Conservation (phyloP, 2,329 filamentous ascomycete genomes). For the Aspergillus melleus region DNA sequence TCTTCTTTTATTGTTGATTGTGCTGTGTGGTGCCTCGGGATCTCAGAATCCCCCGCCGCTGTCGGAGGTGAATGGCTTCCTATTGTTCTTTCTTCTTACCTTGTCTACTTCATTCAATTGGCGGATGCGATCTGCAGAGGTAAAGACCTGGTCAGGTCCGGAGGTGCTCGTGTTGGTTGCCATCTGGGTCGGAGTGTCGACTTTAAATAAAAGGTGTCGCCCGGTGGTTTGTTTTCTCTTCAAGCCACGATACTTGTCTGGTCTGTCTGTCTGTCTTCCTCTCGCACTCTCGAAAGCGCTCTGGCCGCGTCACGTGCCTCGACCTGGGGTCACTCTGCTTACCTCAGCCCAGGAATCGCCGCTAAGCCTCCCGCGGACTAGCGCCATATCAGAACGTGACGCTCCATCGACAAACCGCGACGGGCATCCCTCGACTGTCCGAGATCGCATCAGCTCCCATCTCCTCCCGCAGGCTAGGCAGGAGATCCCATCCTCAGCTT, state of each 20-base stretch:
- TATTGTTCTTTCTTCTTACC: slow-evolving; percentile 38
- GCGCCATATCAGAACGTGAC: slow-evolving; percentile 26
- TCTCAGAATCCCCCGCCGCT: background rate
- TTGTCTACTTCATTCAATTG: slow-evolving; percentile 79
- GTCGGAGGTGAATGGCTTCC: background rate
- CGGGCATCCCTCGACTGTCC: background rate
- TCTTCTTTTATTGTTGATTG: background rate
- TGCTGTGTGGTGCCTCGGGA: background rate
- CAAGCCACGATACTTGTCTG: background rate
- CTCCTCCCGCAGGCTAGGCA: background rate
- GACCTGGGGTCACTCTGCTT: slow-evolving; percentile 1
- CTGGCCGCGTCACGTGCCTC: slow-evolving; percentile 12
- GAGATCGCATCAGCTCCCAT: slow-evolving; percentile 1
- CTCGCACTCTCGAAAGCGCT: background rate
- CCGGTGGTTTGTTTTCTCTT: background rate
- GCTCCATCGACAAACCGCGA: slow-evolving; percentile 1
- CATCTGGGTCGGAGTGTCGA: slow-evolving; percentile 17
- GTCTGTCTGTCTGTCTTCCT: no score
- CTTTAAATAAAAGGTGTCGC: background rate
- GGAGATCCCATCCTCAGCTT: background rate
- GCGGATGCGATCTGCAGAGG: slow-evolving; percentile 73
- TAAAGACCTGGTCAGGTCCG: slow-evolving; percentile 52
- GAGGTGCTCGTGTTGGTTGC: slow-evolving; percentile 20
- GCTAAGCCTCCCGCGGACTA: slow-evolving; percentile 5
- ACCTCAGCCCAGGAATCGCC: background rate